Evolutionary conservation across 1,139 yeast genomes (phyloP), one percentile per base, ranked within the genome.

Genomic region (Magnusiomyces fungicola): DNA sequence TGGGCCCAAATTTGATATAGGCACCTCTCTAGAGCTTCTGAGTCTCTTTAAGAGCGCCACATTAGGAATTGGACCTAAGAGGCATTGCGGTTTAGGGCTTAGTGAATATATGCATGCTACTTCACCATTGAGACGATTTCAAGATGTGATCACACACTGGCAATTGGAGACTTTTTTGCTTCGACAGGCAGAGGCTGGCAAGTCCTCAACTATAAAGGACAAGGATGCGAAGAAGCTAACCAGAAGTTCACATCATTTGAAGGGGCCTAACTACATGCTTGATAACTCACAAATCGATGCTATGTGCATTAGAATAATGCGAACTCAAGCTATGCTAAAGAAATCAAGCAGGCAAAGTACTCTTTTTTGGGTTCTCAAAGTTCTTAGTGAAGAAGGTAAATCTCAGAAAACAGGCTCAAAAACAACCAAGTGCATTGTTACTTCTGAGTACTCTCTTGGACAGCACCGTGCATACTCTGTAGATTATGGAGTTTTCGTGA

Each of bases 81-180:
- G 65, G 0, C 97, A 90, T 64, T 71, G 73, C 29, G 78, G 84
- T 51, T 68, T 89, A 43, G 96, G 95, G 1, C 67, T 83, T 10
- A 64, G 67, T 0, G 65, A 70, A 14, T 89, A 92, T 61, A 73
- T 85, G 6, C 86, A 88, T 37, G 81, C 86, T 2, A 89, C 98
- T 0, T 89, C 97, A 0, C 98, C 98, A 1, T 72, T 92, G 55
- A 72, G 98, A 65, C 71, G 98, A 56, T 84, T 78, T 58, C 81
- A 83, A n/a, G 98, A 92, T 64, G 68, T 89, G 59, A 63, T 89
- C 5, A 81, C 83, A 57, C 97, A 89, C 60, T 78, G 92, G 78
- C 87, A 81, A 57, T 50, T 81, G 16, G 23, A 79, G 51, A 64
- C 75, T 2, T 64, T 59, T 53, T 51, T 78, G n/a, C 45, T 49